These are phyloP conservation scores for Raddia guianensis DNA, from an alignment of 176 grass and related monocot species.

Conservation along the genomic window DNA sequence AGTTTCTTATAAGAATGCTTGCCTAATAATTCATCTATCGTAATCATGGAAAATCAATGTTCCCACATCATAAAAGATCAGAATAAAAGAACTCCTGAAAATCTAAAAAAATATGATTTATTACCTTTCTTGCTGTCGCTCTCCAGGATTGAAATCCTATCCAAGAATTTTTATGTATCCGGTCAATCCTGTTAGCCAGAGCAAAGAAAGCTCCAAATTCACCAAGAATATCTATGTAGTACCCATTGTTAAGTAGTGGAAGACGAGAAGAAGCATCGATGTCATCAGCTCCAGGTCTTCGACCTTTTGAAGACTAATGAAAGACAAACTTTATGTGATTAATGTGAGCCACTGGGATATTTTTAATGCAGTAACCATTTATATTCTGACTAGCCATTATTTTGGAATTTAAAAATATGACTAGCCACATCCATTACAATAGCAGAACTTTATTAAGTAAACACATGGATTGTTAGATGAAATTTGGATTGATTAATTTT, in stretches of 20 bases:
- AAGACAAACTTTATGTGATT: conserved; percentile 33
- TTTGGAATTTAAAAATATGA: neutral
- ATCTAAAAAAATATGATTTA: neutral
- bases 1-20: conserved; percentile 22
- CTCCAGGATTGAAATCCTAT: conserved; percentile 99
- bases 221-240: conserved; percentile 87
- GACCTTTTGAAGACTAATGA: conserved; percentile 75
- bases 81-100: neutral
- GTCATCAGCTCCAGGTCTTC: conserved; percentile 87
- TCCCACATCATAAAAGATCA: conserved; percentile 17
- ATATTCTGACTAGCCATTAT: conserved; percentile 4
- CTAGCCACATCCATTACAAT: neutral
- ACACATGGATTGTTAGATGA: neutral
- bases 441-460: conserved; percentile 1
- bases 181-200: conserved; percentile 78
- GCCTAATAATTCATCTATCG: conserved; percentile 18
- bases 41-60: neutral
- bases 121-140: conserved; percentile 79
- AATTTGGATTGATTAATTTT: neutral
- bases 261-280: conserved; percentile 88
- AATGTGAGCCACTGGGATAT: conserved; percentile 38
- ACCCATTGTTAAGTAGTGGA: conserved; percentile 72
- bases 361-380: neutral
- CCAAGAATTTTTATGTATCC: conserved; percentile 94
- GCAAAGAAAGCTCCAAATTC: conserved; percentile 98